Evolutionary conservation across 2,329 filamentous ascomycete genomes (phyloP), one percentile per base, ranked within the genome.

Genomic region (Ascochyta rabiei): DNA sequence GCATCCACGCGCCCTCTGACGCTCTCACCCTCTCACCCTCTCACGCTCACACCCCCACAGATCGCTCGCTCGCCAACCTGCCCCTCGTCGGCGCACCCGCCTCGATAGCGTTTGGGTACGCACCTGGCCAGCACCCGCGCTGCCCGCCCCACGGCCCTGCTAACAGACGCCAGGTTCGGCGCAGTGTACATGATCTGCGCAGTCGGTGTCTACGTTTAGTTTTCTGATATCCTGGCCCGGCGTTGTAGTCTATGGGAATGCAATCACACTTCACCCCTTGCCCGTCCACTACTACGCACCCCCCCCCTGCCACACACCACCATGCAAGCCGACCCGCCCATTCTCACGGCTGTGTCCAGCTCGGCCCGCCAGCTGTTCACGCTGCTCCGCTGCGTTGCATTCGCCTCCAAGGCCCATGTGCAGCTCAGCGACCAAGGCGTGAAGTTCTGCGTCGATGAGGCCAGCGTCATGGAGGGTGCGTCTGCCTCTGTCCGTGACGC

Each of bases 171-270:
- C 34, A 97, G 93, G 45, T 90, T 96, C 76, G 95, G 95, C 67
- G 89, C 93, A 45, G 92, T 99, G 40, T 97, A 95, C 80, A 96
- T 97, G 89, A 98, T 99, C 79, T 99, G 95, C 79, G 95, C 93
- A 57, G 95, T 95, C 75, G 95, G 95, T 75, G 95, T 99, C 73
- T 98, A 99, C 87, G 91, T 99, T 76, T 99, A 86, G 79, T 52
- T 48, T n/a, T 43, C 39, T 52, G 48, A 58, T 58, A 48, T 57
- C 47, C 59, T 61, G 56, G 56, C 53, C 60, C 60, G 67, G 67
- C 69, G 67, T 70, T 72, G 68, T 75, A 74, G 66, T 75, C 61
- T 74, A 73, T 64, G 65, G 69, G 67, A 72, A 74, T 75, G 64
- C 65, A 69, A 73, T 75, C 74, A 69, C 59, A 60, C 57, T 43